Base-by-base conservation (phyloP, 2,329 filamentous ascomycete genomes). In the Diaporthe eres region DNA sequence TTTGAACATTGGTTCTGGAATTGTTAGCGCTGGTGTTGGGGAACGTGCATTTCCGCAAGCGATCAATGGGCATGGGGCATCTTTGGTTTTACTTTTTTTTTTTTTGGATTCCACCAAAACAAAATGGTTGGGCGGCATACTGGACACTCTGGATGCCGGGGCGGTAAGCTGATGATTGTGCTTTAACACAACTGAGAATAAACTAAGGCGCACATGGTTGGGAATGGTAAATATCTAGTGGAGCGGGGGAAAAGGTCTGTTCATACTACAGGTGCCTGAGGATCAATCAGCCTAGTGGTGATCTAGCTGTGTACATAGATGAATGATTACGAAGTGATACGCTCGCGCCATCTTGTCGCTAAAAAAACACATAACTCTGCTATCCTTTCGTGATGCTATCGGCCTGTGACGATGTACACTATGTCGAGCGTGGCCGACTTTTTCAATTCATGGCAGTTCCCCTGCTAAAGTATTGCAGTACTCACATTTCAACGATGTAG, bases 21-120 rank as follows among this genome's bases (percentile, higher is more conserved):
- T 57, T 71, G 28, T 58, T 63, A 75, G 73, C 73, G 73, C 73
- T 53, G 73, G 73, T 75, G 73, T 75, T 75, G 31, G 61, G 65
- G 65, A 42, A 53, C 47, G 34, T 73, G 71, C 42, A 72, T 60
- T 72, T 71, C 22, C 51, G 44, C 47, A 74, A 68, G 72, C 67
- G 72, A 71, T 60, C 34, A 55, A 57, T 44, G 39, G 53, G 58
- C 15, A 58, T n/a, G 22, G 42, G 70, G 60, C 60, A 72, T 67
- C 42, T 60, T 39, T 51, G n/a, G 31, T 28, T 49, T 34, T 34
- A 34, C 31, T 31, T 31, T 37, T 53, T 70, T 53, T 70, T 42
- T 39, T 28, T 42, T 47, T 28, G 60, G 61, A 65, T 55, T 13
- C 9, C 49, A 70, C 65, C 65, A 55, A 55, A 70, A 55, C 65